Evolutionary conservation across 2,329 filamentous ascomycete genomes (phyloP), one percentile per base, ranked within the genome.

Genomic region (Fusarium fujikuroi): DNA sequence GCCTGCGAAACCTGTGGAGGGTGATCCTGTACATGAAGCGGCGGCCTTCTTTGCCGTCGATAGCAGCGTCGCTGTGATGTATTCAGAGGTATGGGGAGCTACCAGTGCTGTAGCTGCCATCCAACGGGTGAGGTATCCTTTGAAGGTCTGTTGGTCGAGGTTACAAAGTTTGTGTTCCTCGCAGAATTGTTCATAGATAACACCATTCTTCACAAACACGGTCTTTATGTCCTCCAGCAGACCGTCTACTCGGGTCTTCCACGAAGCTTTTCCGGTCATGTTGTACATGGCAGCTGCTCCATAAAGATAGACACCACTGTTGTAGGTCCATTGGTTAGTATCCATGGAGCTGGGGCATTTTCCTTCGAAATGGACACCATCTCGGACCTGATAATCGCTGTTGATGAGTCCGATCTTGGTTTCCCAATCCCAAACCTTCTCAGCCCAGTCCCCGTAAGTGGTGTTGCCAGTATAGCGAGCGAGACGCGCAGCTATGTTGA

Each of bases 371-470:
- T 79, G 79, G 21, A 81, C 76, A 60, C 85, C 84, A 64, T 87
- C 92, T 73, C 83, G 88, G 21, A 93, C 83, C 54, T 85, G 83
- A 77, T 84, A 90, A 12, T 87, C 80, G 7, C 78, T 70, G 47
- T 84, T 86, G 75, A 93, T 91, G 60, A 94, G 85, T 0, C 87
- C 86, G 11, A 87, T 83, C 0, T 79, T 75, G 9, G 80, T 77
- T 73, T 90, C 85, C 92, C 92, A 94, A 52, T 91, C 86, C 79
- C 91, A 97, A 12, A 92, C 85, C 75, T 86, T 91, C 66, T 89
- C 86, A 0, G 93, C 94, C 92, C 92, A 95, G 18, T 93, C 87
- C 10, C 88, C 86, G 79, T 97, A 97, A 0, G 93, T 96, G 61
- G 87, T 78, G 81, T 97, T 96, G 57, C 90, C 89, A 0, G 94